phyloP scores from a whole-genome alignment of 345 rosid genomes.

The Schrenkiella parvula region DNA sequence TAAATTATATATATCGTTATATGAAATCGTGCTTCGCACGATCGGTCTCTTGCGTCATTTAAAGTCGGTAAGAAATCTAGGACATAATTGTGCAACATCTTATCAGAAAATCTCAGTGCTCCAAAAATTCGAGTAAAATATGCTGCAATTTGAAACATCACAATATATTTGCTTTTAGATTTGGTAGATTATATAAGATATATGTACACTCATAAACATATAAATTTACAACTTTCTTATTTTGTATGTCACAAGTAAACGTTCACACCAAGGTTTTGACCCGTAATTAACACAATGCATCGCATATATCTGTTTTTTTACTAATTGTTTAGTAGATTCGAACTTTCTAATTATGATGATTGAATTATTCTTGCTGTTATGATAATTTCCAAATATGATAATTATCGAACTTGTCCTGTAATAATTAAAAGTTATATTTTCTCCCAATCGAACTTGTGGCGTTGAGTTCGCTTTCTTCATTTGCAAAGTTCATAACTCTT shows the following conservation, averaged over 20 bases:
- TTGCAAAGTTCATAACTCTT: too few species aligned
- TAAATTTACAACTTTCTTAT: not conserved
- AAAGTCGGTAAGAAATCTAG: not conserved
- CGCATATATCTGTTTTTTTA: not conserved
- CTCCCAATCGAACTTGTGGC: too few species aligned
- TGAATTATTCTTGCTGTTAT: not conserved
- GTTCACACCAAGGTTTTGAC: not conserved
- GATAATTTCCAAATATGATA: not conserved
- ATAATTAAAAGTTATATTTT: too few species aligned
- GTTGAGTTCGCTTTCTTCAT: too few species aligned
- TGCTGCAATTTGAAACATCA: not conserved
- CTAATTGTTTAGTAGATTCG: not conserved
- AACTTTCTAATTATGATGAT: not conserved
- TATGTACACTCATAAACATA: not conserved
- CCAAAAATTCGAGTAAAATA: not conserved
- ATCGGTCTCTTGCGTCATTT: constrained; percentile 2
- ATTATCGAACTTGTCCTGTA: too few species aligned
- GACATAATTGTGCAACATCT: not conserved
- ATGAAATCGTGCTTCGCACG: constrained; percentile 27
- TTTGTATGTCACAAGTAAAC: too few species aligned
- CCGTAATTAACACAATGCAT: too few species aligned
- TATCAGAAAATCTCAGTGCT: not conserved
- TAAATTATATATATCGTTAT: not conserved
- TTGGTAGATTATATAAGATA: not conserved
- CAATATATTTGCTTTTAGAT: too few species aligned